Evolutionary conservation across 2,329 filamentous ascomycete species (phyloP), one percentile per base, ranked within the genome.

Genomic region (Diplodia intermedia): DNA sequence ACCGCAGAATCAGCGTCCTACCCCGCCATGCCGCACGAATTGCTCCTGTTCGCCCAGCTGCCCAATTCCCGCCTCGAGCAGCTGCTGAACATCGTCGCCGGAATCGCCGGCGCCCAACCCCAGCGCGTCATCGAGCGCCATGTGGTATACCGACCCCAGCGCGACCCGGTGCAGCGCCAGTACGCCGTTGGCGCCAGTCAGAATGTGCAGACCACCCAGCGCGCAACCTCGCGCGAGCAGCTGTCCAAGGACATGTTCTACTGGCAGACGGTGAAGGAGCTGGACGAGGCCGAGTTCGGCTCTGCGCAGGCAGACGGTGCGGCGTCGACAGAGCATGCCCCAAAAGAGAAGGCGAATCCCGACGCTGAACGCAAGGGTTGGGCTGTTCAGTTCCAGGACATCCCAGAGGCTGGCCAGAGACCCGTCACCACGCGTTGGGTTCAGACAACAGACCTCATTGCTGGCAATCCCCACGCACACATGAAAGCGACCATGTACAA

Each of bases 61-160:
- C 83, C 86, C 11, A 76, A 79, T 40, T 77, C 82, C 49, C 86
- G 87, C 73, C 86, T 89, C 80, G 80, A 85, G 74, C 86, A 87
- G 76, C 82, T 89, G 20, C 79, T 89, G 66, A 85, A 87, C 73
- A 86, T 90, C 72, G 81, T 90, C 56, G 84, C 87, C 49, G 88
- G 88, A 65, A 78, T 89, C 67, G 84, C 87, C 61, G 86, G 85
- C 72, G 87, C 87, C 82, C 87, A 88, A 74, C 88, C 88, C 49
- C 81, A 82, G 72, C 79, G 81, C 68, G 76, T 83, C 63, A 74
- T 84, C 61, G 85, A 89, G 75, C 84, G 87, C 68, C 83, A 84
- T 74, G 77, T 88, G 71, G 76, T 89, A 72, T 89, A 87, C 82
- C 86, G 84, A 71, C 85, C 86, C 68, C 78, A 79, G 72, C 80